Conservation (phyloP, 2,329 filamentous ascomycete species). For the Macroventuria anomochaeta region DNA sequence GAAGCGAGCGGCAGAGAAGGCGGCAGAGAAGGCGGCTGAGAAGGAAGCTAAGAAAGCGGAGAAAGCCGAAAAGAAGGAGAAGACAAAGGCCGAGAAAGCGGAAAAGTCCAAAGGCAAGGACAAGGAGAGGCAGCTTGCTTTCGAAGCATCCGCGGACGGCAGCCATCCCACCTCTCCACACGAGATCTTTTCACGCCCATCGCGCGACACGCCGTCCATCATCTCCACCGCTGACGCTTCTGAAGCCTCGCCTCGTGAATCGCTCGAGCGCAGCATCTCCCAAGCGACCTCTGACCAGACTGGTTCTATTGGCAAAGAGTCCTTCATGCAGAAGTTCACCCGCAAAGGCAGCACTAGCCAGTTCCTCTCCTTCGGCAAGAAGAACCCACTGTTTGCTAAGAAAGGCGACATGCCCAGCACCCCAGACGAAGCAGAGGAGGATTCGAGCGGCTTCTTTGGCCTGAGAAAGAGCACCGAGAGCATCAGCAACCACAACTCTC, state of each 20-base stretch:
- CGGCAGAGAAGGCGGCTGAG: conserved; percentile 44
- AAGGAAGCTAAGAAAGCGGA: conserved; percentile 46
- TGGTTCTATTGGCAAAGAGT: conserved; percentile 51
- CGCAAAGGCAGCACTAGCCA: conserved; percentile 56
- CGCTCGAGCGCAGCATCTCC: conserved; percentile 49
- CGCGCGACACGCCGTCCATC: conserved; percentile 52
- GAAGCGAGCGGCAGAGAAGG: conserved; percentile 39
- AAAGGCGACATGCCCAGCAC: conserved; percentile 44
- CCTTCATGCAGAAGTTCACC: conserved; percentile 58
- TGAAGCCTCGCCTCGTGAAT: conserved; percentile 48
- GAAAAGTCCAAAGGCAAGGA: conserved; percentile 45
- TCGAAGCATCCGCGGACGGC: conserved; percentile 28
- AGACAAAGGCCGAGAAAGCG: conserved; percentile 44
- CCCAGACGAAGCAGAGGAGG: conserved; percentile 50
- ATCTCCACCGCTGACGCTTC: conserved; percentile 49
- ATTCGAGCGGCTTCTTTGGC: conserved; percentile 30
- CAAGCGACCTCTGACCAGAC: conserved; percentile 46
- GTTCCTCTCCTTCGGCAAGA: conserved; percentile 53
- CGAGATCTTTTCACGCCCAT: conserved; percentile 45
- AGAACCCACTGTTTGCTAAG: conserved; percentile 40
- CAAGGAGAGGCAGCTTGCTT: conserved; percentile 39
- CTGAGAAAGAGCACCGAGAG: conserved; percentile 38
- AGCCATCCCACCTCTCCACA: conserved; percentile 32
- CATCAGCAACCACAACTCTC: conserved; percentile 41
- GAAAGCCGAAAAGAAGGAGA: conserved; percentile 48